Conservation (phyloP, 139 green algal genomes). For the Tetradesmus lagerheimii region DNA sequence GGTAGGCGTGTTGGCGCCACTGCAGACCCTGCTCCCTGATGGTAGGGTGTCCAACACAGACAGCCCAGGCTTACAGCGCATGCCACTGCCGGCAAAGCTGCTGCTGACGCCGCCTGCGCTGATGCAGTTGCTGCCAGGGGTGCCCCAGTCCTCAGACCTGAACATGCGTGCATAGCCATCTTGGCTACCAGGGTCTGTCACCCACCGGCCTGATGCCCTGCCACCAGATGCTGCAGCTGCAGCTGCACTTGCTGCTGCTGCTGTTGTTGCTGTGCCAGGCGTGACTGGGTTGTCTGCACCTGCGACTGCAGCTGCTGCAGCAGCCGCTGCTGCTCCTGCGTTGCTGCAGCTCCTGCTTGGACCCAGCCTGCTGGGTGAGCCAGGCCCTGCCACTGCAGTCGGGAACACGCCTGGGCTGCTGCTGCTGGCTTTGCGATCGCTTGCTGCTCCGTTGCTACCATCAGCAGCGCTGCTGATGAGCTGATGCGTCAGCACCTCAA, state of each 20-base stretch:
- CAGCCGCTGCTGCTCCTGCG: background rate
- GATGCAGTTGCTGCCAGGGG: background rate
- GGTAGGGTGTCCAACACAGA: background rate
- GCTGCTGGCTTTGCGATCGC: background rate
- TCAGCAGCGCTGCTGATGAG: background rate
- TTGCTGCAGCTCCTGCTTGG: background rate
- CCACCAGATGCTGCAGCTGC: background rate
- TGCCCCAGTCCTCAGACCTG: constrained; percentile 24
- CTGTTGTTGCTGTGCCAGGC: background rate
- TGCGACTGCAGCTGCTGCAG: background rate
- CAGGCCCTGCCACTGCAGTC: background rate
- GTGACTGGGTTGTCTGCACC: background rate
- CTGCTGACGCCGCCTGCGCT: background rate
- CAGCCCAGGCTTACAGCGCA: background rate
- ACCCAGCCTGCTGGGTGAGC: background rate
- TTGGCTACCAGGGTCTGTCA: background rate
- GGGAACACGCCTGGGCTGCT: background rate
- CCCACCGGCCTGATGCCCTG: background rate
- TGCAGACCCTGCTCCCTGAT: background rate
- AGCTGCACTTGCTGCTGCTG: constrained; percentile 21
- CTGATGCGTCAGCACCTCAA: constrained; percentile 5
- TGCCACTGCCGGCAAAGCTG: background rate
- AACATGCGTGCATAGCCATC: background rate
- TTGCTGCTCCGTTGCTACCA: background rate
- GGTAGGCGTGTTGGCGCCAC: background rate